Base-by-base conservation (phyloP, 345 rosid species). In the Heritiera fomes region DNA sequence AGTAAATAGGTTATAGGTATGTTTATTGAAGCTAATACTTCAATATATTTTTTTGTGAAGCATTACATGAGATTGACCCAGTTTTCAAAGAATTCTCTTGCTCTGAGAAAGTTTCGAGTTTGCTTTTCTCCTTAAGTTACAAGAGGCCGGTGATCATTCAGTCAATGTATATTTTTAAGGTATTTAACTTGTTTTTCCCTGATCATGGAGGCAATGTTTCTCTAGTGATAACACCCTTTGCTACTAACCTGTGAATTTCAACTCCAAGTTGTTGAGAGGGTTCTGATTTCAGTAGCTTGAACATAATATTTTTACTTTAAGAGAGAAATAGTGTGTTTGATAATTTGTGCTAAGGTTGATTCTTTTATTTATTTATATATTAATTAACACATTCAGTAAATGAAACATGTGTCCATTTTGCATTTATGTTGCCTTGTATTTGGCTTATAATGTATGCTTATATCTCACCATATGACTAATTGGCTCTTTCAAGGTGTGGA, bases 111-210 rank as follows among this genome's bases (percentile, higher is more conserved):
- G 30, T 89, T 78, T 90, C 87, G 20, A 85, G 88, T 78, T 68
- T 92, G 89, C 81, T 90, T 55, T 76, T 50, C 65, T 92, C 98
- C 76, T 90, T 96, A 61, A 93, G 91, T 71, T 94, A 92, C 87
- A 91, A 63, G 83, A 92, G 89, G 84, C 97, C 98, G 8, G 89
- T 86, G 18, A 62, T 89, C 82, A 83, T 94, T 84, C 99, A 96
- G 87, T 90, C 99, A 15, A 94, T 94, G 98, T 96, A 94, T 85
- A 96, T 96, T 47, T 96, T 90, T 82, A 94, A 93, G 98, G 97
- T 93, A 80, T 77, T 69, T 12, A 6, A 40, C 5, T 40, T 34
- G 38, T 34, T 78, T 72, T 49, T 73, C 6, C 15, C 20, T 59
- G 34, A 75, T 15, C n/a, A 8, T 14, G 40, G 23, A 58, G 66